Evolutionary conservation across 1,284 basidiomycete genomes (phyloP).

Genomic region (Microbotryomycetes sp.): DNA sequence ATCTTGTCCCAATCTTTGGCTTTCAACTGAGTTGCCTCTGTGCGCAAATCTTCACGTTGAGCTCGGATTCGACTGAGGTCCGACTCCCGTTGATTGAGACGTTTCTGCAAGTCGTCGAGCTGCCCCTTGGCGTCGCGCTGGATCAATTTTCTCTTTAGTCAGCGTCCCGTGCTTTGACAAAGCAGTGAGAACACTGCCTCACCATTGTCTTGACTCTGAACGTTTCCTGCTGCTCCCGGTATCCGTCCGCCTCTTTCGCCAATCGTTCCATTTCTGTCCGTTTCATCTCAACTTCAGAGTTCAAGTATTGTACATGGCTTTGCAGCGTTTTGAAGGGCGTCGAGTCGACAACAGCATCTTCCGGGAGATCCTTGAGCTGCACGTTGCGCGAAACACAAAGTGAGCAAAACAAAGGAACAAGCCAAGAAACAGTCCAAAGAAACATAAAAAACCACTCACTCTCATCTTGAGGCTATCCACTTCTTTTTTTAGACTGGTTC

Average conservation of each 20-base stretch:
- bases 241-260: slow-evolving; percentile 28
- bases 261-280: slow-evolving; percentile 26
- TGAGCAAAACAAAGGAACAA: background rate
- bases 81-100: slow-evolving; percentile 49
- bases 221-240: slow-evolving; percentile 30
- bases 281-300: slow-evolving; percentile 28
- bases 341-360: slow-evolving; percentile 33
- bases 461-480: slow-evolving; percentile 23
- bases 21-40: slow-evolving; percentile 66
- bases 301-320: slow-evolving; percentile 27
- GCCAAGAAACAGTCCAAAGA: too few relatives aligned
- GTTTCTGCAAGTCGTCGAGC: slow-evolving; percentile 29
- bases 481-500: slow-evolving; percentile 22
- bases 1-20: slow-evolving; percentile 58
- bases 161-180: background rate
- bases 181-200: background rate
- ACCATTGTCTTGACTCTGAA: slow-evolving; percentile 28
- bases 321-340: slow-evolving; percentile 31
- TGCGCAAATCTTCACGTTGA: slow-evolving; percentile 64
- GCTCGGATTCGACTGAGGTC: slow-evolving; percentile 72
- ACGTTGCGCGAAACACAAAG: background rate
- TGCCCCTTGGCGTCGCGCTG: slow-evolving; percentile 29
- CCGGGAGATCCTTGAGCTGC: slow-evolving; percentile 33
- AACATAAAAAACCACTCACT: slow-evolving; percentile 3
- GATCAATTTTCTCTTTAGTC: too few relatives aligned